These are phyloP conservation scores for Papiliotrema fonsecae DNA, from an alignment of 1,284 basidiomycete species.

Conservation along the genomic window DNA sequence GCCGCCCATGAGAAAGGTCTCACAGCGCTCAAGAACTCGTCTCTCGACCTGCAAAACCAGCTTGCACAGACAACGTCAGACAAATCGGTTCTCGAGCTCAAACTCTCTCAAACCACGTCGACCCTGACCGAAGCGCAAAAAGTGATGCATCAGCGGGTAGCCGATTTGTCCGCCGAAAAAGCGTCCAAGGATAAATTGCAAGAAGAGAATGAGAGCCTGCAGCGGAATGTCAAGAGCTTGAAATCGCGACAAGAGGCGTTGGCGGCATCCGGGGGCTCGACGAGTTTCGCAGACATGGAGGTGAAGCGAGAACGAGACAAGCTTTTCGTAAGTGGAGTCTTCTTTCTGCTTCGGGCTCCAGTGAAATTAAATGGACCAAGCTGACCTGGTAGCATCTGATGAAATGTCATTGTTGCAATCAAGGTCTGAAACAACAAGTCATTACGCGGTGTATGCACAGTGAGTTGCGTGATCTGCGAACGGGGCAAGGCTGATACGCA, in stretches of 20 bases:
- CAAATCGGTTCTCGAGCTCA: conserved; percentile 35
- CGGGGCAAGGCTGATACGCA: conserved; percentile 30
- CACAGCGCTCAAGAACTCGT: conserved; percentile 48
- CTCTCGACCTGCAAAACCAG: conserved; percentile 47
- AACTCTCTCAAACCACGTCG: conserved; percentile 40
- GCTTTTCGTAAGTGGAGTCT: conserved; percentile 63
- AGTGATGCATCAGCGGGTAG: conserved; percentile 44
- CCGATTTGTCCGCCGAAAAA: conserved; percentile 38
- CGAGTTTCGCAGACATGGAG: conserved; percentile 52
- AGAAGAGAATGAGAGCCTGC: conserved; percentile 44
- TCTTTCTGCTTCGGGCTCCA: background rate
- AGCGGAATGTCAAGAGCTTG: conserved; percentile 36
- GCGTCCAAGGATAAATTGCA: conserved; percentile 38
- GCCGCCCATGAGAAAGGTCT: conserved; percentile 53
- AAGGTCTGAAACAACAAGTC: conserved; percentile 76
- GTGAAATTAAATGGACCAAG: background rate
- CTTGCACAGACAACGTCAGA: conserved; percentile 48
- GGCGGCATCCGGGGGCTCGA: conserved; percentile 21
- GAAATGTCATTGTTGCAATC: conserved; percentile 79
- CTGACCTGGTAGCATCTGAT: background rate
- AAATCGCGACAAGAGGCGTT: conserved; percentile 42
- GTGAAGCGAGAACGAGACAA: conserved; percentile 55
- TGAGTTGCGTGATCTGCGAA: conserved; percentile 50
- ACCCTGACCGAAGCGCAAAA: conserved; percentile 45
- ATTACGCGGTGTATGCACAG: conserved; percentile 94